Evolutionary conservation across 352 stramenopile genomes (phyloP), one percentile per base, ranked within the genome.

Genomic region (Aphanomyces cochlioides): DNA sequence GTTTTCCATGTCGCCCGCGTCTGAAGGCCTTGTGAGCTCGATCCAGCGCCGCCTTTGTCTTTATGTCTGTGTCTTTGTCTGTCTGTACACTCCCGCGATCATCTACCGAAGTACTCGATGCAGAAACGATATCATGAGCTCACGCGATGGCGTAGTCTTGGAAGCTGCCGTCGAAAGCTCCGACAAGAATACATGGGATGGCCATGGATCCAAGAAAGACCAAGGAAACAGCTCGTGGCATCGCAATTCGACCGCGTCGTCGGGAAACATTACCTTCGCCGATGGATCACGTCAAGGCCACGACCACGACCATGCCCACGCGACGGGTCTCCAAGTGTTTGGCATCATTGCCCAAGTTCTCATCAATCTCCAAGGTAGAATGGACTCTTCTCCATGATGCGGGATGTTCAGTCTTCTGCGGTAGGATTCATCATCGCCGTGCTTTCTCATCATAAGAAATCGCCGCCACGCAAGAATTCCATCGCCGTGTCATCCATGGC

Each of bases 21-120:
- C 54, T 1, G 54, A 61, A 28, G 28, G 17, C 15, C 12, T 61
- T 39, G 54, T 37, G 54, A 61, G 17, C 21, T n/a, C 47, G 10
- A 70, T 70, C 28, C 64, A 70, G 45, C 48, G 64, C 3, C 47
- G 36, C 34, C 64, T 70, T 0, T 58, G 41, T 50, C 38, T 61
- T 13, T 70, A 70, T 34, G 64, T 64, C 8, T 7, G 59, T 12
- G 53, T 47, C n/a, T 70, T 70, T 19, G 6, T 63, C 19, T 40
- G 53, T 28, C 40, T 70, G 17, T 70, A 70, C 54, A 41, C 28
- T 7, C 47, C 47, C 5, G 7, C 53, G 15, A 61, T 50, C 19
- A 39, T 61, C 47, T 70, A 61, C 15, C 64, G 64, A 34, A 39
- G 64, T 70, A 63, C 40, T n/a, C 28, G 28, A 28, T 28, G 28